Percentiles rank a stretch among this genome's conserved stretches.
Conservation (phyloP, 2,329 filamentous ascomycete genomes). For the Epichloe glyceriae region DNA sequence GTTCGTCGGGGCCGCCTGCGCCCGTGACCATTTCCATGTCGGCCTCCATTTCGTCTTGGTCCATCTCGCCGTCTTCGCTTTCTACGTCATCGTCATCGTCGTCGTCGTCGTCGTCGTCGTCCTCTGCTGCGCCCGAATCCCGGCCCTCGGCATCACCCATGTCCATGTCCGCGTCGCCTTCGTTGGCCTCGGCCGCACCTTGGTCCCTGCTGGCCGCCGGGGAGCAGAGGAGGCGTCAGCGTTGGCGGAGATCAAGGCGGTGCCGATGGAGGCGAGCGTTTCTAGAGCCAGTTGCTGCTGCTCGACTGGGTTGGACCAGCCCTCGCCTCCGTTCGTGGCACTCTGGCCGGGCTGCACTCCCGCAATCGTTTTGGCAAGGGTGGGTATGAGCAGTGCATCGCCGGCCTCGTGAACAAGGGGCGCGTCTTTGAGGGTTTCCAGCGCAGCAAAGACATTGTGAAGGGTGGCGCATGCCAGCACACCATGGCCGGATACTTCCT, state of each 20-base stretch:
- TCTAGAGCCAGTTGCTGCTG: slow-evolving; percentile 44
- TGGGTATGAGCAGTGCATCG: slow-evolving; percentile 23
- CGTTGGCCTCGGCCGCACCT: slow-evolving; percentile 25
- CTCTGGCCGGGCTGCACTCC: slow-evolving; percentile 14
- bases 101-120: slow-evolving; percentile 22
- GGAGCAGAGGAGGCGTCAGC: slow-evolving; percentile 21
- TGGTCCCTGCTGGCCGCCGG: slow-evolving; percentile 11
- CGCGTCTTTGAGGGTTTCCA: slow-evolving; percentile 13
- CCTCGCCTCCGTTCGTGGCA: slow-evolving; percentile 18
- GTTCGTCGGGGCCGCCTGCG: slow-evolving; percentile 26
- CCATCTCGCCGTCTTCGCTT: slow-evolving; percentile 39
- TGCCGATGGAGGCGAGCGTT: slow-evolving; percentile 51
- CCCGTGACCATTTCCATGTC: slow-evolving; percentile 55
- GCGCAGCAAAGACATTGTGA: slow-evolving; percentile 46
- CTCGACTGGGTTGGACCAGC: slow-evolving; percentile 29
- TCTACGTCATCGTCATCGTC: slow-evolving; percentile 24
- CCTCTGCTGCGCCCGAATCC: slow-evolving; percentile 20
- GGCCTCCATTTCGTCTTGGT: slow-evolving; percentile 42
- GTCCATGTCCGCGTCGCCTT: slow-evolving; percentile 26
- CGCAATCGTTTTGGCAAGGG: slow-evolving; percentile 21
- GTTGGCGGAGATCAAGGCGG: slow-evolving; percentile 36
- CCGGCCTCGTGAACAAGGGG: slow-evolving; percentile 16
- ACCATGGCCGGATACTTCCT: slow-evolving; percentile 32
- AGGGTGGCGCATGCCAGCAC: slow-evolving; percentile 47
- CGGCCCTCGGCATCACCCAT: slow-evolving; percentile 24